Base-by-base conservation (phyloP, 129 eudicot species). In the Rutidosis leptorrhynchoides region DNA sequence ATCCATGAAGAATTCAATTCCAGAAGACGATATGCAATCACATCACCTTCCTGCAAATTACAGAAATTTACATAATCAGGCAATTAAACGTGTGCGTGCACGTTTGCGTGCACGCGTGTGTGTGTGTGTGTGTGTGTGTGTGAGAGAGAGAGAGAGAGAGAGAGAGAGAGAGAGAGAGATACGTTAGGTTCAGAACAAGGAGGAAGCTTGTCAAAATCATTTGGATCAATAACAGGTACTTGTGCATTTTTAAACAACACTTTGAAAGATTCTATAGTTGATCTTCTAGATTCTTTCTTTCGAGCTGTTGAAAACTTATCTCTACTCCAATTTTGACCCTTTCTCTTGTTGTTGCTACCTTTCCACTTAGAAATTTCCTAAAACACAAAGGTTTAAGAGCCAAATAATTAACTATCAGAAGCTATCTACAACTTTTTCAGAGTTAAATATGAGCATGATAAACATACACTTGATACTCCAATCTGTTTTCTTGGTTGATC, bases 21-120 rank as follows among this genome's bases (percentile, higher is more conserved):
- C 43, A 94, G 82, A 19, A 89, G 69, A 22, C 97, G 97, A 58
- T 94, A 94, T 59, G 95, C 99, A 79, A 94, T 86, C 69, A 87
- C 68, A 60, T 60, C 65, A 60, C 65, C 65, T 60, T 60, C 65
- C 65, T 60, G 65, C 24, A 30, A 60, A 30, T 17, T 33, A 58
- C 1, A 16, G 33, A 7, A 60, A 40, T 2, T 35, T 14, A 14
- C 30, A 59, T 29, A 57, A 22, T 54, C 59, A 22, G 2, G 15
- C 30, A 49, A 5, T 19, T 49, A 7, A 3, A 49, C 2, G 46
- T 40, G 22, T 2, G 9, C 5, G 14, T 5, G 1, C 53, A 4
- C 33, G 59, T n/a, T 23, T 2, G 9, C 5, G 14, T 5, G 1
- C 53, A 4, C 33, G 59, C 26, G 14, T n/a, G 4, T 35, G 21